Percentiles rank a stretch among this genome's conserved stretches.
These are phyloP conservation scores for Phycomyces nitens DNA, from an alignment of 192 early-diverging fungal species.

Conservation along the genomic window DNA sequence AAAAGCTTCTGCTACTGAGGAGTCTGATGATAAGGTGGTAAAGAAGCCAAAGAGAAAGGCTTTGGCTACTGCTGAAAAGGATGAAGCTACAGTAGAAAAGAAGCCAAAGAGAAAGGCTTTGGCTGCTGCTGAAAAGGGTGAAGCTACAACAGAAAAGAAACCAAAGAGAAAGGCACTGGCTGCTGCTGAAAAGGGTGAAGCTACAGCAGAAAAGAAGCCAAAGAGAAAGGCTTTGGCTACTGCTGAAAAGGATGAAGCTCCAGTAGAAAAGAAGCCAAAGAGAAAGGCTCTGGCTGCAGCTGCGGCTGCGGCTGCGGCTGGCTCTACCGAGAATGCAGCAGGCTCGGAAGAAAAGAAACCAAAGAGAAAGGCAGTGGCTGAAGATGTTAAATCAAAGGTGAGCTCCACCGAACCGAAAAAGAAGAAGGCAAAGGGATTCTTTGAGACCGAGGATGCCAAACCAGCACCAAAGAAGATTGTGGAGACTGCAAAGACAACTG, in stretches of 20 bases:
- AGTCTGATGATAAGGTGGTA: neutral
- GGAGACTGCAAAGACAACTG: conserved; percentile 4
- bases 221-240: too few relatives aligned
- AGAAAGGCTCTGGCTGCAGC: neutral
- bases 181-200: conserved; percentile 1
- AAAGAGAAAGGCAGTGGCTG: conserved; percentile 10
- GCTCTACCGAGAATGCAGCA: too few relatives aligned
- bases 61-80: neutral
- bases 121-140: neutral
- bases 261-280: conserved; percentile 22
- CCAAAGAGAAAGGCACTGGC: neutral
- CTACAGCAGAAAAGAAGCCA: conserved; percentile 17
- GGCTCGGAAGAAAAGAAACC: conserved; percentile 11
- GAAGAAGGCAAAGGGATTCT: conserved; percentile 37
- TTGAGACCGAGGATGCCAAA: conserved; percentile 24
- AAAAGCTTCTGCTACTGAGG: neutral
- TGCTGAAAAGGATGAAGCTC: too few relatives aligned
- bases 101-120: conserved; percentile 17
- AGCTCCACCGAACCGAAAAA: conserved; percentile 29
- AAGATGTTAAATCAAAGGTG: neutral
- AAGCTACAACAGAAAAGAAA: neutral
- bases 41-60: conserved; percentile 20
- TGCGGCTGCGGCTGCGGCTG: too few relatives aligned
- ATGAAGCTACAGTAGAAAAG: conserved; percentile 29
- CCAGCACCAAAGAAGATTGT: conserved; percentile 32